Evolutionary conservation across 306 rosid species (phyloP).

Genomic region (Casuarina cunninghamiana): DNA sequence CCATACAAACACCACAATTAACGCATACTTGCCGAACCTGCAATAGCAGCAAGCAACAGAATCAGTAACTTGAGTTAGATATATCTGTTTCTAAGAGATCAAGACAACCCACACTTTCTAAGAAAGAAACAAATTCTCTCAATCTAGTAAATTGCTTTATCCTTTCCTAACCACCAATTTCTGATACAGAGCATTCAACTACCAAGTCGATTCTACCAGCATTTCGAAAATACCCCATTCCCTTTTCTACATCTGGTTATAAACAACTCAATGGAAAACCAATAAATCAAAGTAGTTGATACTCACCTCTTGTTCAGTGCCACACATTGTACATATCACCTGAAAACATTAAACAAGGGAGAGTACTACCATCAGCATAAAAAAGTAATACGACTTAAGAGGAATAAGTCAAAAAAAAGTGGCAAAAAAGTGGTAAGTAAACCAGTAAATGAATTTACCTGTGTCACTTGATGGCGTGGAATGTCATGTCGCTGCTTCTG

Average conservation of each 20-base stretch:
- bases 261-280: not conserved
- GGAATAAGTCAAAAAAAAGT: not conserved
- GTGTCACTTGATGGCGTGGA: slow-evolving; percentile 69
- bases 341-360: slow-evolving; percentile 23
- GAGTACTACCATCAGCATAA: slow-evolving; percentile 20
- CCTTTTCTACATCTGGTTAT: not conserved
- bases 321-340: slow-evolving; percentile 85
- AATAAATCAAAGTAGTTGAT: slow-evolving; percentile 15
- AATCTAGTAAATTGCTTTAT: not conserved
- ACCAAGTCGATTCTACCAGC: not conserved
- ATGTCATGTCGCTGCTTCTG: slow-evolving; percentile 71
- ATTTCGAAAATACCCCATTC: not conserved
- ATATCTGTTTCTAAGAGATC: not conserved
- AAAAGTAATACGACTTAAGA: not conserved
- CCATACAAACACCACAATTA: slow-evolving; percentile 87
- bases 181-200: not conserved
- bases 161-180: not conserved
- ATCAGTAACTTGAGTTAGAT: slow-evolving; percentile 4
- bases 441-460: slow-evolving; percentile 32
- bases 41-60: slow-evolving; percentile 29
- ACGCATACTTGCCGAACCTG: slow-evolving; percentile 80
- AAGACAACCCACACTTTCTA: not conserved
- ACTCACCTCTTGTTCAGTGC: slow-evolving; percentile 83
- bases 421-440: not conserved
- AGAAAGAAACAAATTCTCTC: not conserved